Base-by-base conservation (phyloP, 208 protist species). In the Leishmania tropica region DNA sequence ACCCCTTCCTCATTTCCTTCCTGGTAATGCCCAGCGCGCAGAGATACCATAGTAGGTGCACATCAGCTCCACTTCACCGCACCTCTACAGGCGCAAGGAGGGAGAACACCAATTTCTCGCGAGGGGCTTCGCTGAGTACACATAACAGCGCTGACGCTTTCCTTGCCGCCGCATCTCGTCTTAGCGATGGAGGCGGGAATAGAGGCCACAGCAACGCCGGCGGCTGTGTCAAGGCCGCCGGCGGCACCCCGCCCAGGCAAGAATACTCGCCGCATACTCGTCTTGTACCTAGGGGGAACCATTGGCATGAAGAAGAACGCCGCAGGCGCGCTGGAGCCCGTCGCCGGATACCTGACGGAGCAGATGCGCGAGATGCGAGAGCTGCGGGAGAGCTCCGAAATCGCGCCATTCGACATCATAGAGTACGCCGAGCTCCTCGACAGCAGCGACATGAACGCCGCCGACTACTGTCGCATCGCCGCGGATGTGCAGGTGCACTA, bases 281-380 rank as follows among this genome's bases (percentile, higher is more conserved):
- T 97, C 8, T 81, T 98, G 51, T 98, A 98, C 70, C 88, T 95
- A 17, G 95, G 95, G 37, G 96, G 97, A 11, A 98, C 96, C 45
- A 91, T 98, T 58, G 96, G 96, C 17, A 98, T 98, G 96, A 96
- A 90, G 74, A 88, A 93, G 68, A 94, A 88, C 79, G 56, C 62
- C 10, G 85, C 91, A 67, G 93, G 93, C n/a, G 74, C 84, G 31
- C 90, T 95, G 7, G 88, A 91, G 80, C 93, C 95, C 1, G 78
- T 77, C 37, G 87, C 92, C 42, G 92, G 90, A 5, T 97, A 96
- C 82, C 81, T 97, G 2, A 94, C 88, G 0, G 83, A 89, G 70
- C 74, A 92, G 71, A 95, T 97, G 85, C 56, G 75, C 28, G 74
- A 86, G 51, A 95, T 97, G 92, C 83, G 79, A 5, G 90, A 96